phyloP scores from a whole-genome alignment of 805 yeast species.

The Ogataea philodendri region DNA sequence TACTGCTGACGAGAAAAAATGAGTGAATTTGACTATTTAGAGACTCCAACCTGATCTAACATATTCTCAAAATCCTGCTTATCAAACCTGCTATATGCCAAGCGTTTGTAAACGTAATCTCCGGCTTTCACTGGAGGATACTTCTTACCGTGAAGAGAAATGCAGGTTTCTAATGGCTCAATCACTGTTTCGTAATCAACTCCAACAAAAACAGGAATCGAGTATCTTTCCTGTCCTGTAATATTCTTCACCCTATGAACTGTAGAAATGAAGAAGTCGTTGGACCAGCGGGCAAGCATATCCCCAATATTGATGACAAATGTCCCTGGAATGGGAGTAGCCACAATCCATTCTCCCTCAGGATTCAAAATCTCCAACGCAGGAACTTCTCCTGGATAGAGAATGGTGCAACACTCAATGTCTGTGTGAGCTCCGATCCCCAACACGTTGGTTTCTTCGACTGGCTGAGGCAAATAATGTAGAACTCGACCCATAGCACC shows the following conservation, averaged over 20 bases:
- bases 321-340: slow-evolving; percentile 33
- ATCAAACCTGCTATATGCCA: slow-evolving; percentile 17
- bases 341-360: slow-evolving; percentile 35
- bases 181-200: slow-evolving; percentile 22
- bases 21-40: not conserved
- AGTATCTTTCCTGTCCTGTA: slow-evolving; percentile 26
- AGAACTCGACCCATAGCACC: slow-evolving; percentile 32
- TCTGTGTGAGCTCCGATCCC: slow-evolving; percentile 40
- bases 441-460: slow-evolving; percentile 26
- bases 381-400: slow-evolving; percentile 33
- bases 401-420: slow-evolving; percentile 33
- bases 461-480: slow-evolving; percentile 33
- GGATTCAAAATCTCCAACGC: slow-evolving; percentile 37
- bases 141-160: slow-evolving; percentile 16
- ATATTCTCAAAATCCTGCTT: slow-evolving; percentile 8
- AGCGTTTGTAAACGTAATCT: slow-evolving; percentile 18
- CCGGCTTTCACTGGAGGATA: slow-evolving; percentile 19
- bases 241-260: slow-evolving; percentile 37
- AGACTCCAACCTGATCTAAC: slow-evolving; percentile 16
- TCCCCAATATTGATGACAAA: slow-evolving; percentile 41
- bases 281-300: slow-evolving; percentile 34
- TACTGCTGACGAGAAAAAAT: not conserved
- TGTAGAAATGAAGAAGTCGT: slow-evolving; percentile 36
- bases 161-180: slow-evolving; percentile 25
- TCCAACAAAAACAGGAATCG: slow-evolving; percentile 28